Conservation (phyloP, 331 rosid species). For the Quercus phellos region DNA sequence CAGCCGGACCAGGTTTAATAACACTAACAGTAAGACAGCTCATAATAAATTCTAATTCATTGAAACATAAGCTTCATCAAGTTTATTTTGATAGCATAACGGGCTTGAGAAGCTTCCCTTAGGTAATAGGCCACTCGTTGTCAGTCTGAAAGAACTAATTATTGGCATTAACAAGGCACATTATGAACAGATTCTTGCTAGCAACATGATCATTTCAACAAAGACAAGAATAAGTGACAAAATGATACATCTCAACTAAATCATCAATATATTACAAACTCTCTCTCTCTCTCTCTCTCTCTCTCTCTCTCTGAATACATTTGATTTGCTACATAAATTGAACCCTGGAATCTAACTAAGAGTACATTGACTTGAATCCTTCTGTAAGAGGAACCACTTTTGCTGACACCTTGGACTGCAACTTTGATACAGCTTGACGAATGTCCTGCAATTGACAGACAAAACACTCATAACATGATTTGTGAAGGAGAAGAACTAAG, state of each 20-base stretch:
- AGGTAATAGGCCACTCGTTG: too few species aligned
- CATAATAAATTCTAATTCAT: too few species aligned
- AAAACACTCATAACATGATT: background rate
- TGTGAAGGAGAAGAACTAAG: background rate
- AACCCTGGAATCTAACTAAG: constrained; percentile 25
- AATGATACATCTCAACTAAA: background rate
- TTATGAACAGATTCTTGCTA: background rate
- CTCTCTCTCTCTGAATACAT: background rate
- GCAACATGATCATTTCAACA: background rate
- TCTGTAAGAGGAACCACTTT: constrained; percentile 87
- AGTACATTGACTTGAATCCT: constrained; percentile 73
- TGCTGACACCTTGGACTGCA: constrained; percentile 72
- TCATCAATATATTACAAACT: background rate
- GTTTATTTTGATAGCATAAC: too few species aligned
- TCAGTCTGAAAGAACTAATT: background rate
- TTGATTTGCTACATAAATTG: background rate
- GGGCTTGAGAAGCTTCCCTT: too few species aligned
- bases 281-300: constrained; percentile 2
- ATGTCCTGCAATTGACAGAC: constrained; percentile 57
- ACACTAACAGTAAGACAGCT: too few species aligned
- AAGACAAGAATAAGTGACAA: background rate
- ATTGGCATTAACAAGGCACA: background rate
- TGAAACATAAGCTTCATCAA: too few species aligned
- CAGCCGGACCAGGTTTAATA: too few species aligned
- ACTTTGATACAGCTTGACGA: constrained; percentile 68